Percentiles rank a stretch among this genome's conserved stretches.
Evolutionary conservation across 202 grass and related monocot genomes (phyloP).

Genomic region (Cymbopogon flexuosus): DNA sequence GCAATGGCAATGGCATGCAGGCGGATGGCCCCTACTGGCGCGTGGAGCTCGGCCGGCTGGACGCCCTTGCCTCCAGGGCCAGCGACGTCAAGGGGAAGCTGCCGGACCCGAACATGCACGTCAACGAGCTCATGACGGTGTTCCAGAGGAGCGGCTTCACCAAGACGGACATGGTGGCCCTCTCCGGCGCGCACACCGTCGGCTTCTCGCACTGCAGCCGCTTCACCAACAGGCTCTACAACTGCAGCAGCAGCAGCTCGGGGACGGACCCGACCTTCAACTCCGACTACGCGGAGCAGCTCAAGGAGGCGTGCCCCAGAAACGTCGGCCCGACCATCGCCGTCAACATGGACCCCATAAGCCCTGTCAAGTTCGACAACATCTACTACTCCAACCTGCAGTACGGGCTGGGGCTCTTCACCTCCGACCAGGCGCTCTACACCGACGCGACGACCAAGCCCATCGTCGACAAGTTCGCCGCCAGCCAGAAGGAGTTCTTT

Average conservation of each 20-base stretch:
- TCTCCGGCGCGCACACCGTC: constrained; percentile 77
- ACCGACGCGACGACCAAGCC: constrained; percentile 1
- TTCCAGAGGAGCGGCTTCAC: constrained; percentile 40
- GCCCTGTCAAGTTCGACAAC: constrained; percentile 61
- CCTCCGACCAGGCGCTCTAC: constrained; percentile 59
- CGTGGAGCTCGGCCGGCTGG: constrained; percentile 59
- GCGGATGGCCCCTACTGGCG: constrained; percentile 50
- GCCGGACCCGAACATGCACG: constrained; percentile 40
- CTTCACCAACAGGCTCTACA: constrained; percentile 54
- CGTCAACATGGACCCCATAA: constrained; percentile 58
- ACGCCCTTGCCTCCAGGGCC: constrained; percentile 48
- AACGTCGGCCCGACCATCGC: constrained; percentile 37
- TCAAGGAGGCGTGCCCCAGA: constrained; percentile 55
- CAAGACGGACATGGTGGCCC: constrained; percentile 47
- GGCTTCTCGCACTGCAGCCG: constrained; percentile 77
- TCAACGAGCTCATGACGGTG: constrained; percentile 37
- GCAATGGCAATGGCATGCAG: constrained; percentile 10
- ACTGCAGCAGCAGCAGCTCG: not conserved
- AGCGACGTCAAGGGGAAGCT: constrained; percentile 54
- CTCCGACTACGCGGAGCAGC: constrained; percentile 38
- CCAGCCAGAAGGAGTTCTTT: constrained; percentile 48
- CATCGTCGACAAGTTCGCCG: constrained; percentile 37
- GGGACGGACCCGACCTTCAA: constrained; percentile 43
- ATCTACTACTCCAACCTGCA: constrained; percentile 48
- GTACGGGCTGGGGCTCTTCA: constrained; percentile 56